Percentiles rank a stretch among this genome's conserved stretches.
phyloP scores from a whole-genome alignment of 2,329 filamentous ascomycete genomes.

The Seiridium unicorne region DNA sequence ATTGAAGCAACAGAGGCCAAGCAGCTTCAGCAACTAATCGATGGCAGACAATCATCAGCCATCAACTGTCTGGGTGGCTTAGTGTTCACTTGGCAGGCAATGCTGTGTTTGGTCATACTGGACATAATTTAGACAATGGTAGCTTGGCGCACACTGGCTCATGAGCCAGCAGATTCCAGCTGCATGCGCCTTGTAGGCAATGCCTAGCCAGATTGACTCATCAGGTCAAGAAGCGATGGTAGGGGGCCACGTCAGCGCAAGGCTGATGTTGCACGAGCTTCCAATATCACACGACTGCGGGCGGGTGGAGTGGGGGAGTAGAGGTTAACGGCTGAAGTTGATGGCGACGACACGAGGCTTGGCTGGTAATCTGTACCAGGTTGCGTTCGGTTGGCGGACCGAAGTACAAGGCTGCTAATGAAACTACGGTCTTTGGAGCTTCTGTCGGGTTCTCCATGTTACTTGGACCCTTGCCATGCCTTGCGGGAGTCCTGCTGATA shows the following conservation, averaged over 20 bases:
- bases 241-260: constrained; percentile 1
- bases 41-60: no score
- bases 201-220: background rate
- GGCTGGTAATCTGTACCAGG: background rate
- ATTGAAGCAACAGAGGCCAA: no score
- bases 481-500: background rate
- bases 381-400: background rate
- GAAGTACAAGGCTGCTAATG: background rate
- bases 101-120: no score
- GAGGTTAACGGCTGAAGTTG: background rate
- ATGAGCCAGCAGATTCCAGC: no score
- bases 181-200: no score
- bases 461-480: no score
- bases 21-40: no score
- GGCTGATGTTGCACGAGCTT: background rate
- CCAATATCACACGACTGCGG: background rate
- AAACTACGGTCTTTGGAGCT: background rate
- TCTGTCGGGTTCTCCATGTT: background rate
- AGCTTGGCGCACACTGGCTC: no score
- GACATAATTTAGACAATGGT: no score
- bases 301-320: background rate
- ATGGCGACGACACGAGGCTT: no score
- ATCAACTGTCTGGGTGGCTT: no score
- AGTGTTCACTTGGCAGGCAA: no score
- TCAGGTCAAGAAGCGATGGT: background rate